Evolutionary conservation across 768 basidiomycete species (phyloP).

Genomic region (Panaeolus cyanescens): DNA sequence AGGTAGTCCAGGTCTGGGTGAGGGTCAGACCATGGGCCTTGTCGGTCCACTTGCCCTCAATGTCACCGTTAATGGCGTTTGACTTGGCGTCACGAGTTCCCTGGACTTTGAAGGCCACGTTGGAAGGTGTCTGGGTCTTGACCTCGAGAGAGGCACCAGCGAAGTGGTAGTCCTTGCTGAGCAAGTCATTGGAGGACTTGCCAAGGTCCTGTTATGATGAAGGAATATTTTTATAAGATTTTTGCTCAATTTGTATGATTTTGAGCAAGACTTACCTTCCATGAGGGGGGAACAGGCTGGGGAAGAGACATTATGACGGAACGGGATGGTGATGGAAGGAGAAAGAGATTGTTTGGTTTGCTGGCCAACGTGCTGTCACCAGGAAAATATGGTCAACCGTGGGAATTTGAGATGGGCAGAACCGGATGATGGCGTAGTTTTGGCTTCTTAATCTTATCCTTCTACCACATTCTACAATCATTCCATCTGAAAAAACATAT

Average conservation of each 20-base stretch:
- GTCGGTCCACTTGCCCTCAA: slow-evolving; percentile 95
- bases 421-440: slow-evolving; percentile 7
- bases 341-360: slow-evolving; percentile 7
- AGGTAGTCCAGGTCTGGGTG: slow-evolving; percentile 95
- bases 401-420: slow-evolving; percentile 8
- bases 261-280: slow-evolving; percentile 70
- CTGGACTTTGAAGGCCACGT: slow-evolving; percentile 91
- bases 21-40: slow-evolving; percentile 90
- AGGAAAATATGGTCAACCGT: slow-evolving; percentile 5
- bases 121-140: slow-evolving; percentile 87
- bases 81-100: slow-evolving; percentile 78
- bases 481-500: neutral
- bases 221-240: slow-evolving; percentile 5
- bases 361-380: slow-evolving; percentile 1
- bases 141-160: slow-evolving; percentile 72
- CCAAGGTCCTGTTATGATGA: slow-evolving; percentile 77
- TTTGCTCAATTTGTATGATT: neutral
- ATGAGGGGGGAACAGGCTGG: slow-evolving; percentile 95
- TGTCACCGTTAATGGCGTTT: slow-evolving; percentile 79
- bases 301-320: slow-evolving; percentile 75
- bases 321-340: slow-evolving; percentile 6
- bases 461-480: neutral
- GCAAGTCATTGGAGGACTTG: slow-evolving; percentile 95
- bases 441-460: neutral
- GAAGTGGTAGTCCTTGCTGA: slow-evolving; percentile 92